Evolutionary conservation across 164 flowering plant species (phyloP).

Genomic region (Vitis rupestris): DNA sequence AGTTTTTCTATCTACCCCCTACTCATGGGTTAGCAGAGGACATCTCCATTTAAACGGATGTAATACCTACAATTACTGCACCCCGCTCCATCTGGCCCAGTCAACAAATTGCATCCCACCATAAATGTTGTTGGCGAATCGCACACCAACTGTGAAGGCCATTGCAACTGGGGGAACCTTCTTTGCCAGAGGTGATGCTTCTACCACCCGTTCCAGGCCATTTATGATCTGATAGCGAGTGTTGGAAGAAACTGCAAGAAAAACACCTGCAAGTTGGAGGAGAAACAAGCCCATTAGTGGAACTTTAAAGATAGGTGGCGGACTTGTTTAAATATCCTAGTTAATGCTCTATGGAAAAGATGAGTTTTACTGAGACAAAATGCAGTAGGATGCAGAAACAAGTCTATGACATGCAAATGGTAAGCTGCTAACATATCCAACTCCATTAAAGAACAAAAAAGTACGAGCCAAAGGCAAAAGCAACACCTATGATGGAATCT

Average conservation of each 20-base stretch:
- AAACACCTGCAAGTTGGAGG: slow-evolving; percentile 25
- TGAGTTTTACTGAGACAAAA: no score
- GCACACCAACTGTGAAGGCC: slow-evolving; percentile 76
- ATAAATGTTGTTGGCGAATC: slow-evolving; percentile 65
- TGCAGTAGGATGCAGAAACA: no score
- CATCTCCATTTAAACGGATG: no score
- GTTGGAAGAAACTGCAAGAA: slow-evolving; percentile 41
- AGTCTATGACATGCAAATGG: no score
- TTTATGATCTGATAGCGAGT: slow-evolving; percentile 39
- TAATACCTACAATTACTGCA: slow-evolving; percentile 33
- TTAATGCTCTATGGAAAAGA: no score
- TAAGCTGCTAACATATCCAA: no score
- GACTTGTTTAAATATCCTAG: background rate
- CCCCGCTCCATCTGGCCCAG: slow-evolving; percentile 76
- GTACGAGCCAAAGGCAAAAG: no score
- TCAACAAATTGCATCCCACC: slow-evolving; percentile 86
- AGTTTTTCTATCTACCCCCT: no score
- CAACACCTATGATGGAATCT: no score
- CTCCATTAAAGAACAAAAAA: no score
- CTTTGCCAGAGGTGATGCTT: slow-evolving; percentile 66
- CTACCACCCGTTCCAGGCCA: slow-evolving; percentile 35
- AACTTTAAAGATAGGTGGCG: background rate
- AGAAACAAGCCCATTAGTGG: background rate
- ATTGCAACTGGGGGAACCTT: slow-evolving; percentile 53
- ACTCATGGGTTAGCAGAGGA: no score